Conservation (phyloP, 371 early-diverging fungal genomes). For the Nematocida ironsii region DNA sequence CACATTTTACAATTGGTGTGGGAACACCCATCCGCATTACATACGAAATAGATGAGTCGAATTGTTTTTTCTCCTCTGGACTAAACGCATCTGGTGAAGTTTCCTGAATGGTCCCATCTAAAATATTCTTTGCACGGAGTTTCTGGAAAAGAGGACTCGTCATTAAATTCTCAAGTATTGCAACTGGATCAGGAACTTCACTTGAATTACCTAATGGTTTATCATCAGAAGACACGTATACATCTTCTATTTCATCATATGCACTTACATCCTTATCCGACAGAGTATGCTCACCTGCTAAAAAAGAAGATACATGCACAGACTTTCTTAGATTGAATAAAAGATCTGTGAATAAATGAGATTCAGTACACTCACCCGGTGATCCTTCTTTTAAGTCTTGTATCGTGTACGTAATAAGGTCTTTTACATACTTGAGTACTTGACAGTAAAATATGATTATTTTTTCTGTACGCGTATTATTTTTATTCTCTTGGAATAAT, state of each 20-base stretch:
- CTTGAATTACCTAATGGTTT: background rate
- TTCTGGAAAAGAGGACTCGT: conserved; percentile 20
- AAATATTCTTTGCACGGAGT: conserved; percentile 8
- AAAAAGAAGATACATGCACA: background rate
- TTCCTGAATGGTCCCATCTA: background rate
- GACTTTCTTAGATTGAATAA: background rate
- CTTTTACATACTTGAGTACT: background rate
- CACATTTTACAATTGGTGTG: conserved; percentile 5
- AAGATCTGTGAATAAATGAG: background rate
- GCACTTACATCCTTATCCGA: background rate
- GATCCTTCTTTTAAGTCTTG: background rate
- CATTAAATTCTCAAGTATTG: conserved; percentile 4
- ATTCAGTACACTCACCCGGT: background rate
- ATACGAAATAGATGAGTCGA: background rate
- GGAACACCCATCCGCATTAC: conserved; percentile 29
- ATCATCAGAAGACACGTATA: background rate
- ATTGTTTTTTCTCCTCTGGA: conserved; percentile 6
- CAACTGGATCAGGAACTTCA: conserved; percentile 1
- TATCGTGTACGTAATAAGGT: background rate
- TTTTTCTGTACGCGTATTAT: background rate
- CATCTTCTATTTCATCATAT: background rate
- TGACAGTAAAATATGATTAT: background rate
- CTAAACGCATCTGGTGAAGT: no score
- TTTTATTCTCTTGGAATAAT: background rate
- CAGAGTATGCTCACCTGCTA: background rate